phyloP scores from a whole-genome alignment of 2,329 filamentous ascomycete genomes.

The Aspergillus arachidicola region DNA sequence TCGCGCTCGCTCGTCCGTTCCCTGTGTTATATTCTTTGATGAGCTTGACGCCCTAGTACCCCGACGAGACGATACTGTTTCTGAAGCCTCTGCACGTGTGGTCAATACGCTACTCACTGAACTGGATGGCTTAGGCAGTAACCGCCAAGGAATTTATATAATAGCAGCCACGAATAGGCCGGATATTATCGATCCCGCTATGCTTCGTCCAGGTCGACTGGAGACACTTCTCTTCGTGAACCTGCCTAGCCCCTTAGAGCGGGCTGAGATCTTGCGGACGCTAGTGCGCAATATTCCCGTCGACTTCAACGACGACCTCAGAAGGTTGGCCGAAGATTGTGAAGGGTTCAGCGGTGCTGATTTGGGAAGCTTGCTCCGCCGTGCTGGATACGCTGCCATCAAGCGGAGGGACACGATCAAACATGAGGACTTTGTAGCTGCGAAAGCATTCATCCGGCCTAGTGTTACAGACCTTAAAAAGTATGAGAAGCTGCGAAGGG shows the following conservation, averaged over 20 bases:
- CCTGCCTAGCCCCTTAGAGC: constrained; percentile 74
- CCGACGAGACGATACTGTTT: constrained; percentile 73
- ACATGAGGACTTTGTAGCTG: constrained; percentile 45
- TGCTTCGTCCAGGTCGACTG: constrained; percentile 87
- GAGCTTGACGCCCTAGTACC: constrained; percentile 93
- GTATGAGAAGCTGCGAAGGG: constrained; percentile 58
- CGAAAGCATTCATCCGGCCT: constrained; percentile 43
- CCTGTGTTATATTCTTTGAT: constrained; percentile 97
- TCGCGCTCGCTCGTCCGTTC: constrained; percentile 80
- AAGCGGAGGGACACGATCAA: constrained; percentile 52
- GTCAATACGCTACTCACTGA: constrained; percentile 96
- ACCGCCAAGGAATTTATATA: constrained; percentile 84
- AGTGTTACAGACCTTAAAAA: constrained; percentile 61
- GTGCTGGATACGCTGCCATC: constrained; percentile 62
- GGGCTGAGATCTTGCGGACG: constrained; percentile 82
- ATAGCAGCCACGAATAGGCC: constrained; percentile 94
- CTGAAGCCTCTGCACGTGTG: constrained; percentile 82
- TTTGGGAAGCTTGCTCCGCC: constrained; percentile 59
- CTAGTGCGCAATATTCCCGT: constrained; percentile 56
- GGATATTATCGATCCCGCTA: constrained; percentile 94
- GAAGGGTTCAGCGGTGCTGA: constrained; percentile 75
- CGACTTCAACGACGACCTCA: constrained; percentile 58
- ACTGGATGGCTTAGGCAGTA: constrained; percentile 77
- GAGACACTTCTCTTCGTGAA: constrained; percentile 90
- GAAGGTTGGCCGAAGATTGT: constrained; percentile 71